Conservation (phyloP, 2,329 filamentous ascomycete genomes). For the Monosporascus sp. region DNA sequence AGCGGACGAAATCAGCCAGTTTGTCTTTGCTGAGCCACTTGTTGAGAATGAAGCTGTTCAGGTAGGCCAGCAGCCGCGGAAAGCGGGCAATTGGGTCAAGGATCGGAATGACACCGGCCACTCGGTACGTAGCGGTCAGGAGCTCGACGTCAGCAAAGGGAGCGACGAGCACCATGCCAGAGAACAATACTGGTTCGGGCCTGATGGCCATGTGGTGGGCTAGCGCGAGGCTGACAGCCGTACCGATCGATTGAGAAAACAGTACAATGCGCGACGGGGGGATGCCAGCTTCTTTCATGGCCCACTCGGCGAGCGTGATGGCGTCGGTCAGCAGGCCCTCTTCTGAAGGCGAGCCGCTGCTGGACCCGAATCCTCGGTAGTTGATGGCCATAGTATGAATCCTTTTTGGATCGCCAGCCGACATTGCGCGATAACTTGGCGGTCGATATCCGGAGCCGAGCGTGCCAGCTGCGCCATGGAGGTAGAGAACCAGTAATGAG, state of each 20-base stretch:
- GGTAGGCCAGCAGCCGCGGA: constrained; percentile 37
- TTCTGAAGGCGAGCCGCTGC: constrained; percentile 49
- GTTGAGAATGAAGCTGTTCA: constrained; percentile 41
- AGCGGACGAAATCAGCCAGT: constrained; percentile 38
- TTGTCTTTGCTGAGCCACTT: constrained; percentile 48
- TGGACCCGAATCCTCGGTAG: constrained; percentile 55
- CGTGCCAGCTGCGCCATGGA: constrained; percentile 53
- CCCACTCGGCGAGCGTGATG: constrained; percentile 47
- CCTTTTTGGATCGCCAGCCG: constrained; percentile 41
- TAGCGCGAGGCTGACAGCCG: constrained; percentile 32
- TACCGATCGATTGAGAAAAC: constrained; percentile 55
- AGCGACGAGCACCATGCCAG: constrained; percentile 50
- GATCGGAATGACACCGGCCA: constrained; percentile 49
- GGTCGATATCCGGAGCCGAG: constrained; percentile 50
- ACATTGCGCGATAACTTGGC: constrained; percentile 50
- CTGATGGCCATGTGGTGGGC: constrained; percentile 23
- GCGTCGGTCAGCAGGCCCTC: constrained; percentile 49
- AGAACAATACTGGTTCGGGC: constrained; percentile 38
- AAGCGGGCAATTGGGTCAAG: constrained; percentile 45
- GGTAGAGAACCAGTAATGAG: constrained; percentile 38
- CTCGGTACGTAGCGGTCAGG: constrained; percentile 50
- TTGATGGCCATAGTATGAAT: constrained; percentile 56
- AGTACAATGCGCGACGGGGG: constrained; percentile 51
- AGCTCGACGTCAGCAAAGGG: constrained; percentile 50
- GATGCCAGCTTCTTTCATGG: constrained; percentile 43